Percentiles rank a stretch among this genome's conserved stretches.
Conservation (phyloP, 805 yeast genomes). For the Lipomyces sp. region DNA sequence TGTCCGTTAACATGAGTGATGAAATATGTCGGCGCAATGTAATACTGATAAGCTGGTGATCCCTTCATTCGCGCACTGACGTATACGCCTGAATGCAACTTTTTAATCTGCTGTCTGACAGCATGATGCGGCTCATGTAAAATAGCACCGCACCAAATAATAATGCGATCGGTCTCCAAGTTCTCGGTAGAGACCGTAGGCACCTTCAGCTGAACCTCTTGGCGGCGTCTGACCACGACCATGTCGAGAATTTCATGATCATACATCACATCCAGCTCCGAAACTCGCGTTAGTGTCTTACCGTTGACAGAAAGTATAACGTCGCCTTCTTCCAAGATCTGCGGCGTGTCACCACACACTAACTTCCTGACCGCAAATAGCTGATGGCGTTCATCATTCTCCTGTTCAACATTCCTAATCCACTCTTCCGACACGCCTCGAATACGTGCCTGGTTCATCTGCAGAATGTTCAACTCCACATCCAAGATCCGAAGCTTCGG, state of each 20-base stretch:
- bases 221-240: slow-evolving; percentile 72
- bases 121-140: slow-evolving; percentile 92
- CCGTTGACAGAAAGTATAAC: slow-evolving; percentile 73
- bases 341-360: slow-evolving; percentile 48
- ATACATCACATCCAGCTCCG: slow-evolving; percentile 64
- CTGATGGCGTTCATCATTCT: slow-evolving; percentile 68
- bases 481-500: slow-evolving; percentile 73
- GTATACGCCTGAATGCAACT: slow-evolving; percentile 82
- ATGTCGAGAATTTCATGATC: slow-evolving; percentile 55
- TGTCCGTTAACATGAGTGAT: slow-evolving; percentile 86
- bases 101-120: slow-evolving; percentile 79
- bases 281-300: slow-evolving; percentile 63
- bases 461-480: slow-evolving; percentile 72
- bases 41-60: slow-evolving; percentile 85
- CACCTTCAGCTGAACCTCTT: slow-evolving; percentile 63
- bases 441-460: slow-evolving; percentile 75
- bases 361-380: slow-evolving; percentile 73
- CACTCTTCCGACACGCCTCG: slow-evolving; percentile 87
- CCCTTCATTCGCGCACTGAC: slow-evolving; percentile 75
- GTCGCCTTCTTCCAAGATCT: slow-evolving; percentile 62
- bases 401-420: slow-evolving; percentile 70
- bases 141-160: slow-evolving; percentile 82
- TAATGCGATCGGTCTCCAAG: slow-evolving; percentile 66
- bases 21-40: slow-evolving; percentile 77
- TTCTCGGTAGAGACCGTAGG: slow-evolving; percentile 66